Conservation (phyloP, 2,329 filamentous ascomycete species). For the Tolypocladium amazonense region DNA sequence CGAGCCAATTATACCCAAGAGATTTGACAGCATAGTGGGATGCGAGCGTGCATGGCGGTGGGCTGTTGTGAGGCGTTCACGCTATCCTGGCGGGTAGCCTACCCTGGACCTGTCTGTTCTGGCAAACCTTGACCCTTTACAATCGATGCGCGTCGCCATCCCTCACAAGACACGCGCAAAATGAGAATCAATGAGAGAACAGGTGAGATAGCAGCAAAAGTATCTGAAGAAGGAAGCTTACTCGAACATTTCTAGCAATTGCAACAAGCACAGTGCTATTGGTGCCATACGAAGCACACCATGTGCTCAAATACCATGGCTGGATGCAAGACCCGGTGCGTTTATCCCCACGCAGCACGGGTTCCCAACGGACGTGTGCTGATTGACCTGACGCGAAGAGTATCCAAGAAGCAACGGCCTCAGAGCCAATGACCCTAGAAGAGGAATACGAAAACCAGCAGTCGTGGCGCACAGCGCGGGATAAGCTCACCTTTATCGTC, state of each 20-base stretch:
- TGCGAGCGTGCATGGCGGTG: background rate
- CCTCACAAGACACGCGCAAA: background rate
- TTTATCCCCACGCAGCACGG: background rate
- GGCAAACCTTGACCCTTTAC: slow-evolving; percentile 2
- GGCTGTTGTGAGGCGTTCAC: background rate
- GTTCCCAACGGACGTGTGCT: background rate
- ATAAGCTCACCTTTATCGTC: slow-evolving; percentile 89
- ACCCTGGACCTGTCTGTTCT: background rate
- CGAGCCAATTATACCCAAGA: background rate
- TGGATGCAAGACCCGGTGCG: slow-evolving; percentile 80
- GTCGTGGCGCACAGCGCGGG: slow-evolving; percentile 71
- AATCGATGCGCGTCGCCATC: background rate
- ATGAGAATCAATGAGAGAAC: slow-evolving; percentile 36
- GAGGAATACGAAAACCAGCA: slow-evolving; percentile 86
- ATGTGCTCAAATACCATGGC: slow-evolving; percentile 72
- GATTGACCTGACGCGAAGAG: slow-evolving; percentile 31
- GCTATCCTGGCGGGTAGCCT: background rate
- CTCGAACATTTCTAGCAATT: slow-evolving; percentile 41
- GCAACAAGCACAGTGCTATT: slow-evolving; percentile 57
- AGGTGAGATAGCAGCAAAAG: slow-evolving; percentile 18
- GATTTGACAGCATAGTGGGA: background rate
- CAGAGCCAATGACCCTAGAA: slow-evolving; percentile 66
- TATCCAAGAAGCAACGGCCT: slow-evolving; percentile 77
- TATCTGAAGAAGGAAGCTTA: no score
- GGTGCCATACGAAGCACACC: slow-evolving; percentile 72